Conservation (phyloP, 768 basidiomycete species). For the Gyrodon lividus region DNA sequence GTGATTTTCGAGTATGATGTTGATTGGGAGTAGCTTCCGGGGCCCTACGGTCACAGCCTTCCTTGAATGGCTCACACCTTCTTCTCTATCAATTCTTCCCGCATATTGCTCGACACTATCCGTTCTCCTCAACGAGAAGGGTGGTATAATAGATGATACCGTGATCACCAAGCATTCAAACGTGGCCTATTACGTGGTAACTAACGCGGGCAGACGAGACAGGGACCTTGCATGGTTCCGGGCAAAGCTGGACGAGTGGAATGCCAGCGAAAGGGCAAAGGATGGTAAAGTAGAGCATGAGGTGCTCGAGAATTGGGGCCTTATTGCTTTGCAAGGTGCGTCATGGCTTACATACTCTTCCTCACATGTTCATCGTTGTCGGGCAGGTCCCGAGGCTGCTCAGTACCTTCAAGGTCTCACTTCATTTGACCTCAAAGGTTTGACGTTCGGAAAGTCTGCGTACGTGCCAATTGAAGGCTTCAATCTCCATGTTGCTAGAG, state of each 20-base stretch:
- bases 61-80: constrained; percentile 88
- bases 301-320: constrained; percentile 79
- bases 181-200: constrained; percentile 90
- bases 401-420: constrained; percentile 76
- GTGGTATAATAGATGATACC: constrained; percentile 96
- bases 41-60: constrained; percentile 78
- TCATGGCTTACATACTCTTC: not conserved
- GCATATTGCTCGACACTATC: constrained; percentile 83
- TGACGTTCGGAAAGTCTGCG: constrained; percentile 85
- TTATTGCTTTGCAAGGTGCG: constrained; percentile 87
- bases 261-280: constrained; percentile 47
- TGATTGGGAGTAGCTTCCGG: constrained; percentile 56
- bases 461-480: constrained; percentile 68
- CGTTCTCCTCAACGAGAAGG: constrained; percentile 81
- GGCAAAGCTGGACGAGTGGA: constrained; percentile 74
- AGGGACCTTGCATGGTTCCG: constrained; percentile 80
- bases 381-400: constrained; percentile 76
- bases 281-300: constrained; percentile 75
- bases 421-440: constrained; percentile 63
- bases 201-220: constrained; percentile 86
- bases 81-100: constrained; percentile 64
- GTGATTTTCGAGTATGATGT: not conserved
- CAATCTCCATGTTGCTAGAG: constrained; percentile 80
- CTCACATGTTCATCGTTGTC: not conserved
- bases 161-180: constrained; percentile 83